Base-by-base conservation (phyloP, 148 eudicot genomes). In the Persicaria tinctoria region DNA sequence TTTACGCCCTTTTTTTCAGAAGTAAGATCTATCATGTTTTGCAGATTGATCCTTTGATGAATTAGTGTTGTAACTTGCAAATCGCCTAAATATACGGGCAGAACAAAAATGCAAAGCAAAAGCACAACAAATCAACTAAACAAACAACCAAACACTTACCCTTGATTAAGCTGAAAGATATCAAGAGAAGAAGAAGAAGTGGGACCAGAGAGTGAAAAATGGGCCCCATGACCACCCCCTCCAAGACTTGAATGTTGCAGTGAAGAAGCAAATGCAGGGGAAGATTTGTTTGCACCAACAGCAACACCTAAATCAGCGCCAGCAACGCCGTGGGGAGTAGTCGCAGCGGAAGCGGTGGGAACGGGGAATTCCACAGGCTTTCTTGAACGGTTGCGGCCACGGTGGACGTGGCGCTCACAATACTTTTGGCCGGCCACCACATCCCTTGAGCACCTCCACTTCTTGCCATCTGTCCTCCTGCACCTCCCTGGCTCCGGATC, bases 351-450 rank as follows among this genome's bases (percentile, higher is more conserved):
- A 72, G 83, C 20, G 69, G 87, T 49, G 77, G 92, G 59, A 83
- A 89, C 76, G 80, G 93, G 89, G 74, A 81, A 77, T 94, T 94
- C 98, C 98, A 94, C 98, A 90, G 98, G 98, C 97, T 94, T 94
- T 94, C 98, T 94, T 94, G 97, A 94, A 91, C 98, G 98, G 86
- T 86, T 89, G 62, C 89, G 88, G 74, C 98, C 98, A 74, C 98
- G 96, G 82, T 94, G 89, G 73, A 94, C 75, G 80, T 94, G 98
- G 81, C 96, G 97, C 76, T 90, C 97, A 76, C 98, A 94, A 79
- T 94, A 94, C 81, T 94, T 94, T 41, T 94, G 96, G 66, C 89
- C 93, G 68, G 85, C 81, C 62, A 94, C 90, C 44, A 89, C 89
- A 77, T 94, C 98, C 81, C 96, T 89, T 27, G 97, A 87, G 80